phyloP scores from a whole-genome alignment of 169 alveolate species.

The Plasmodium ovale region DNA sequence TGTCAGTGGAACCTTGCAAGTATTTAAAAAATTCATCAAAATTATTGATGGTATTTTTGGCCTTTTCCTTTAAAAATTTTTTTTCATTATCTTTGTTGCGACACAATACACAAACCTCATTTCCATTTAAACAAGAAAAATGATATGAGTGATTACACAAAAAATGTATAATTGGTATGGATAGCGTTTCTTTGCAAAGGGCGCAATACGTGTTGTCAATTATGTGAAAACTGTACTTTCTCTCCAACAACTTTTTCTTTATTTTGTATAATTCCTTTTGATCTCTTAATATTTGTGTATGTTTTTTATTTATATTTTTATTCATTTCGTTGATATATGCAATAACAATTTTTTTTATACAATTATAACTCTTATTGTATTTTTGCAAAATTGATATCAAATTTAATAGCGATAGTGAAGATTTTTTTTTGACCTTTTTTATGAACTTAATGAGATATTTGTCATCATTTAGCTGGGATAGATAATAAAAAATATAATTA shows the following conservation, averaged over 20 bases:
- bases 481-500: conserved; percentile 61
- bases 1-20: conserved; percentile 66
- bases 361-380: conserved; percentile 50
- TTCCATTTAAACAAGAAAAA: conserved; percentile 57
- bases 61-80: conserved; percentile 61
- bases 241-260: conserved; percentile 25
- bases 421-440: conserved; percentile 42
- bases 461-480: conserved; percentile 68
- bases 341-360: conserved; percentile 36
- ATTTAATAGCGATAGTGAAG: conserved; percentile 19
- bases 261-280: conserved; percentile 51
- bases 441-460: conserved; percentile 33
- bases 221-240: conserved; percentile 40
- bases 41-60: conserved; percentile 50
- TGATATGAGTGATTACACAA: conserved; percentile 70
- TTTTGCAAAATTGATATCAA: conserved; percentile 43
- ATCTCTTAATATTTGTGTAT: conserved; percentile 34
- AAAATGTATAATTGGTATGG: conserved; percentile 56
- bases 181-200: conserved; percentile 39
- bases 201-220: conserved; percentile 60
- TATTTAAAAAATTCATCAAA: conserved; percentile 73
- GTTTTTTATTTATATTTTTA: conserved; percentile 55
- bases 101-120: conserved; percentile 44
- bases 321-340: conserved; percentile 37
- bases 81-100: conserved; percentile 66